phyloP scores from a whole-genome alignment of 2,329 filamentous ascomycete species.

The Fonsecaea multimorphosa region DNA sequence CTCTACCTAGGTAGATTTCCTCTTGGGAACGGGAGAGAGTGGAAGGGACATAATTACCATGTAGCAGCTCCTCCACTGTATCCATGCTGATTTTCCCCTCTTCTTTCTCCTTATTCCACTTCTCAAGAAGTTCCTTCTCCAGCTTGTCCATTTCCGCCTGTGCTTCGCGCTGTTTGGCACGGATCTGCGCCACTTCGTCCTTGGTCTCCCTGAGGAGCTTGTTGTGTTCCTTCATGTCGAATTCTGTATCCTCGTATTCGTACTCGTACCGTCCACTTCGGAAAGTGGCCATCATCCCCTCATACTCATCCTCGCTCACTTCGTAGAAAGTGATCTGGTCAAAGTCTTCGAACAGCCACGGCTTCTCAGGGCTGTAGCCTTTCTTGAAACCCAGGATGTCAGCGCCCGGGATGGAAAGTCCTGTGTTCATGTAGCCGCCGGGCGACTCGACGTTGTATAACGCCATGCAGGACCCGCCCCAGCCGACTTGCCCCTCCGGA shows the following conservation, averaged over 20 bases:
- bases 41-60: slow-evolving; percentile 48
- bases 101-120: slow-evolving; percentile 51
- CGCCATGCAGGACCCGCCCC: slow-evolving; percentile 62
- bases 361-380: slow-evolving; percentile 53
- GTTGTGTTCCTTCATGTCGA: slow-evolving; percentile 65
- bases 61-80: slow-evolving; percentile 56
- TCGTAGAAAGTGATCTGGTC: slow-evolving; percentile 63
- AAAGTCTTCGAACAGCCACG: slow-evolving; percentile 64
- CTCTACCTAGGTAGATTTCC: too few relatives aligned
- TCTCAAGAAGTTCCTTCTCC: slow-evolving; percentile 47
- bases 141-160: slow-evolving; percentile 53
- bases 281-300: slow-evolving; percentile 56
- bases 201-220: slow-evolving; percentile 53
- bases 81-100: slow-evolving; percentile 58
- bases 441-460: slow-evolving; percentile 64
- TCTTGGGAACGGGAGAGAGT: too few relatives aligned
- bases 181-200: slow-evolving; percentile 56
- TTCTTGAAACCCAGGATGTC: slow-evolving; percentile 61
- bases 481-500: slow-evolving; percentile 61
- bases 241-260: slow-evolving; percentile 56
- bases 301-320: slow-evolving; percentile 60
- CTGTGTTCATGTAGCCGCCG: slow-evolving; percentile 63
- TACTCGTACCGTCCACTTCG: slow-evolving; percentile 60
- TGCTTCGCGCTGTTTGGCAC: slow-evolving; percentile 53
- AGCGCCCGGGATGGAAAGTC: slow-evolving; percentile 60